A percentile compares a stretch with the other conserved stretches of the same genome.
Evolutionary conservation across 1,284 basidiomycete genomes (phyloP).

Genomic region (Ceratobasidium papillatum): DNA sequence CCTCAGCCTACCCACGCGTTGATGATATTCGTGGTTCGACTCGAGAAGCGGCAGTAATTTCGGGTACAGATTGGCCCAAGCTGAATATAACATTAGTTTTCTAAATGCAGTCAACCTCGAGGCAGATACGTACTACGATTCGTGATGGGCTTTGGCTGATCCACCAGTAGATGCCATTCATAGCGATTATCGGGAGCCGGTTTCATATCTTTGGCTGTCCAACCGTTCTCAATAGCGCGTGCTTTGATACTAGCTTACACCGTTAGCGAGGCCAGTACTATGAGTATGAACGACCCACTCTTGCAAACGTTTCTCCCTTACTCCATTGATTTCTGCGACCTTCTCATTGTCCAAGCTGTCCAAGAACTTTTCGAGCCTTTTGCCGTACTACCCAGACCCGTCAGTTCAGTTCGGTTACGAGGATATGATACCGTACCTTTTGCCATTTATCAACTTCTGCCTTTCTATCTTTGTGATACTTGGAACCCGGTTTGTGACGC

Average conservation of each 20-base stretch:
- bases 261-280: background rate
- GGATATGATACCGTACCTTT: background rate
- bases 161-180: background rate
- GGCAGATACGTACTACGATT: conserved; percentile 32
- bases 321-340: no score
- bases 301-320: background rate
- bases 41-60: background rate
- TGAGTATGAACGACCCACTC: background rate
- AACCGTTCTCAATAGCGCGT: background rate
- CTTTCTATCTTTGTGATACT: background rate
- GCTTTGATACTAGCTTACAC: background rate
- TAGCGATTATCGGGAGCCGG: background rate
- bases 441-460: background rate
- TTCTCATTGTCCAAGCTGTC: conserved; percentile 1
- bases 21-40: background rate
- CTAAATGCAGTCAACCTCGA: background rate
- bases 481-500: background rate
- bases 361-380: background rate
- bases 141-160: conserved; percentile 27
- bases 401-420: background rate
- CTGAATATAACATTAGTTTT: background rate
- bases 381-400: background rate
- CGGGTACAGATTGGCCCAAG: conserved; percentile 11
- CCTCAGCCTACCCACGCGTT: background rate
- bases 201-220: background rate